Evolutionary conservation across 148 eudicot species (phyloP).

Genomic region (Fagopyrum esculentum): DNA sequence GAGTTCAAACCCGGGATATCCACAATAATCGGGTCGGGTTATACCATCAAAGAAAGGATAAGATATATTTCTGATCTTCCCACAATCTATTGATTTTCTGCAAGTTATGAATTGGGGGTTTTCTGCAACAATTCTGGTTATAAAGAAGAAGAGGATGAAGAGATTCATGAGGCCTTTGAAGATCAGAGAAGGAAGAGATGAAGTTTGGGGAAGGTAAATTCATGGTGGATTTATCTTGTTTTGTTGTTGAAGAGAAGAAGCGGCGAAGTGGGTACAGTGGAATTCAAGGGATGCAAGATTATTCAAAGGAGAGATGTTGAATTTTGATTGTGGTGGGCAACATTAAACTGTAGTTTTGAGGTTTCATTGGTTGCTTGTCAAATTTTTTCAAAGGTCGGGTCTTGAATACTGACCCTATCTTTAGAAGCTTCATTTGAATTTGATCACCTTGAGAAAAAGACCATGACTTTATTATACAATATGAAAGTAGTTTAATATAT

Average conservation of each 20-base stretch:
- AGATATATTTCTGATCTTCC: conserved; percentile 14
- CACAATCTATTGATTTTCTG: conserved; percentile 26
- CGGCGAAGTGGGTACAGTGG: not conserved
- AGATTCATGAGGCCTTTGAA: not conserved
- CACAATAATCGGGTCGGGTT: conserved; percentile 31
- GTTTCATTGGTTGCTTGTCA: not conserved
- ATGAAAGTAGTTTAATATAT: not conserved
- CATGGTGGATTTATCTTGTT: not conserved
- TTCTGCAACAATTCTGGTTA: conserved; percentile 9
- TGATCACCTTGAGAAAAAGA: too few relatives aligned
- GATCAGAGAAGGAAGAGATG: not conserved
- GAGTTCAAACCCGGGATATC: conserved; percentile 41
- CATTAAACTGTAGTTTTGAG: not conserved
- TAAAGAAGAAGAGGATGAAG: conserved; percentile 1
- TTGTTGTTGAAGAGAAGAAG: not conserved
- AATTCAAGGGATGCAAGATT: not conserved
- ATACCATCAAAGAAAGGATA: conserved; percentile 51
- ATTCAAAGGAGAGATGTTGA: not conserved
- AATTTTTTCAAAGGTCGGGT: not conserved
- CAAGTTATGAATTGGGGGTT: conserved; percentile 26
- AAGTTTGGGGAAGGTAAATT: not conserved
- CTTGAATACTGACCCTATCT: not conserved
- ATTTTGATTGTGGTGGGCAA: not conserved
- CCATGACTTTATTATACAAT: too few relatives aligned
- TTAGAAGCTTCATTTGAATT: not conserved